phyloP scores from a whole-genome alignment of 2,329 filamentous ascomycete genomes.

The Microcera coccophila region DNA sequence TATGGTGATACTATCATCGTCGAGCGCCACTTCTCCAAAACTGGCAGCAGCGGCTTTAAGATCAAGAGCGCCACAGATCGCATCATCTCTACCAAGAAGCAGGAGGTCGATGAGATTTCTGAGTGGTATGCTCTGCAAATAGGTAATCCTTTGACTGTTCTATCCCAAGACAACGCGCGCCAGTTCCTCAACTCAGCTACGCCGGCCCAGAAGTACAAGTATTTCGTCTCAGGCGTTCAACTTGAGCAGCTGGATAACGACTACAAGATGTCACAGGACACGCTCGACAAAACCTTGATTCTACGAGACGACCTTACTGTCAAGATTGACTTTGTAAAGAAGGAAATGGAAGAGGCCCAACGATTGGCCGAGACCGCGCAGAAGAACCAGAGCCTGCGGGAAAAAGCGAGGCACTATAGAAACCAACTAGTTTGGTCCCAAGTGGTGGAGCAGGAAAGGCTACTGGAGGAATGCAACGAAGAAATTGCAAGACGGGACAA shows the following conservation, averaged over 20 bases:
- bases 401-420: slow-evolving; percentile 55
- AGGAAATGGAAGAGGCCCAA: slow-evolving; percentile 55
- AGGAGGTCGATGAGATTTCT: slow-evolving; percentile 85
- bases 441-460: slow-evolving; percentile 69
- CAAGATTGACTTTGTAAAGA: slow-evolving; percentile 34
- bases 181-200: slow-evolving; percentile 87
- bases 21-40: slow-evolving; percentile 80
- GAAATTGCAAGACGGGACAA: slow-evolving; percentile 25
- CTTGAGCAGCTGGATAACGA: slow-evolving; percentile 89
- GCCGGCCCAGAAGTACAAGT: slow-evolving; percentile 85
- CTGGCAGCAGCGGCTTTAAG: slow-evolving; percentile 77
- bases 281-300: slow-evolving; percentile 60
- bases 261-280: slow-evolving; percentile 78
- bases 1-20: slow-evolving; percentile 84
- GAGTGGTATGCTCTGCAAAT: slow-evolving; percentile 93
- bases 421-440: slow-evolving; percentile 82
- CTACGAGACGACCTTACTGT: slow-evolving; percentile 35
- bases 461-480: slow-evolving; percentile 36
- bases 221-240: slow-evolving; percentile 92
- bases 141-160: slow-evolving; percentile 92
- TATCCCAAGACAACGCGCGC: slow-evolving; percentile 92
- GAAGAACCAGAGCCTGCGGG: slow-evolving; percentile 61
- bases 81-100: slow-evolving; percentile 75
- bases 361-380: slow-evolving; percentile 62
- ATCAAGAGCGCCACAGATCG: slow-evolving; percentile 70